phyloP scores from a whole-genome alignment of 495 filamentous ascomycete species.

The Penicillium verhagenii region DNA sequence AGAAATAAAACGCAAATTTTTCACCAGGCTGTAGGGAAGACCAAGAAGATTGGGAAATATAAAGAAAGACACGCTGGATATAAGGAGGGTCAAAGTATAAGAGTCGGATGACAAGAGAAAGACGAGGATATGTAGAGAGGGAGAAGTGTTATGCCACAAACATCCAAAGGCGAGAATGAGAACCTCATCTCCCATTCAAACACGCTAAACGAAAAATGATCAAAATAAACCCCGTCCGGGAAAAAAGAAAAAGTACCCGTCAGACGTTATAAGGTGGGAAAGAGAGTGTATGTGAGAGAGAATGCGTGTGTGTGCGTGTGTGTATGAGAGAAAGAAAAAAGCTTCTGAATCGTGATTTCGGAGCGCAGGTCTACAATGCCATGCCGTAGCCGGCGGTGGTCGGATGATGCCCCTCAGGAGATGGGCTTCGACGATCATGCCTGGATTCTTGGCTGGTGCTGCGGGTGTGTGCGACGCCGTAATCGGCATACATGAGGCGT shows the following conservation, averaged over 20 bases:
- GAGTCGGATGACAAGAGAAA: slow-evolving; percentile 4
- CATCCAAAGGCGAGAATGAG: slow-evolving; percentile 8
- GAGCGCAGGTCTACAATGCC: slow-evolving; percentile 26
- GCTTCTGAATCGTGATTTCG: slow-evolving; percentile 14
- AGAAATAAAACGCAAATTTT: slow-evolving; percentile 6
- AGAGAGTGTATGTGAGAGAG: slow-evolving; percentile 8
- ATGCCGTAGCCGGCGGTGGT: slow-evolving; percentile 43
- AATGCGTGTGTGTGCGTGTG: no score
- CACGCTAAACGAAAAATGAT: neutral
- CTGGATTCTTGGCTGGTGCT: slow-evolving; percentile 39
- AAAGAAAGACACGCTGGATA: slow-evolving; percentile 3
- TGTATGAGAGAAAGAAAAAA: slow-evolving; percentile 5
- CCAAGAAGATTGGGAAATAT: neutral
- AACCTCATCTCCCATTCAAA: neutral
- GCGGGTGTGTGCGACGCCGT: slow-evolving; percentile 37
- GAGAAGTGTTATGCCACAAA: slow-evolving; percentile 6
- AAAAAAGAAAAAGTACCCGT: slow-evolving; percentile 11
- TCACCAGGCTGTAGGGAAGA: slow-evolving; percentile 5
- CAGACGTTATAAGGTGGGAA: slow-evolving; percentile 24
- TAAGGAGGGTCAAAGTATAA: slow-evolving; percentile 5
- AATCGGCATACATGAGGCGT: slow-evolving; percentile 38
- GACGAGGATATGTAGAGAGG: slow-evolving; percentile 3
- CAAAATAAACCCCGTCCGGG: slow-evolving; percentile 8
- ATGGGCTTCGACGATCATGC: slow-evolving; percentile 23
- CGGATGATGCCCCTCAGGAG: slow-evolving; percentile 37